Percentiles rank a stretch among this genome's conserved stretches.
These are phyloP conservation scores for Hypericum androsaemum DNA, from an alignment of 345 rosid species.

Conservation along the genomic window DNA sequence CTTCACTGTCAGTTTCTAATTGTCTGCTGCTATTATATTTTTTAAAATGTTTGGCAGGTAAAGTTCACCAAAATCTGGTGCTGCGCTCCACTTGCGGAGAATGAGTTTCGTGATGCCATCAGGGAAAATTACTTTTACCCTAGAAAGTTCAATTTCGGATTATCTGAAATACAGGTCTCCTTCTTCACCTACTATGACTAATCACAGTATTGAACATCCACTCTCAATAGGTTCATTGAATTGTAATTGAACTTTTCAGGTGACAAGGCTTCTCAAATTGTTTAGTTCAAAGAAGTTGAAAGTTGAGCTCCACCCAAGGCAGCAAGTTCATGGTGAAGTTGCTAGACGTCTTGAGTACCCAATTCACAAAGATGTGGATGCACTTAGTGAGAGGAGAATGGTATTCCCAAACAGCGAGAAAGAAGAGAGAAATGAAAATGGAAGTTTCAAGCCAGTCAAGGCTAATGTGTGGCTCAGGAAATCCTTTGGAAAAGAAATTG, in stretches of 20 bases:
- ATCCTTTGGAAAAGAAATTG: not conserved
- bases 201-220: not conserved
- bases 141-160: conserved; percentile 64
- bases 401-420: not conserved
- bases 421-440: conserved; percentile 13
- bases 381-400: conserved; percentile 9
- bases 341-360: conserved; percentile 12
- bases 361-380: conserved; percentile 13
- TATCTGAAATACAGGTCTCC: conserved; percentile 54
- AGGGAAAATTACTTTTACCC: conserved; percentile 46
- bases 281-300: conserved; percentile 33
- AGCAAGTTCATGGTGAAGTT: conserved; percentile 6
- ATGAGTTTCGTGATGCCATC: conserved; percentile 47
- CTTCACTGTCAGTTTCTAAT: not conserved
- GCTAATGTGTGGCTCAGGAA: conserved; percentile 14
- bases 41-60: conserved; percentile 28
- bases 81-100: conserved; percentile 51
- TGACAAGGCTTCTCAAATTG: conserved; percentile 28
- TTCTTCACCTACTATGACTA: not conserved
- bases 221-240: not conserved
- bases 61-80: conserved; percentile 36
- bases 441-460: conserved; percentile 5
- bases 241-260: conserved; percentile 24
- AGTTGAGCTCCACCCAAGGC: conserved; percentile 10
- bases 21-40: not conserved